phyloP scores from a whole-genome alignment of 2,329 filamentous ascomycete genomes.

The Xylaria sp. region DNA sequence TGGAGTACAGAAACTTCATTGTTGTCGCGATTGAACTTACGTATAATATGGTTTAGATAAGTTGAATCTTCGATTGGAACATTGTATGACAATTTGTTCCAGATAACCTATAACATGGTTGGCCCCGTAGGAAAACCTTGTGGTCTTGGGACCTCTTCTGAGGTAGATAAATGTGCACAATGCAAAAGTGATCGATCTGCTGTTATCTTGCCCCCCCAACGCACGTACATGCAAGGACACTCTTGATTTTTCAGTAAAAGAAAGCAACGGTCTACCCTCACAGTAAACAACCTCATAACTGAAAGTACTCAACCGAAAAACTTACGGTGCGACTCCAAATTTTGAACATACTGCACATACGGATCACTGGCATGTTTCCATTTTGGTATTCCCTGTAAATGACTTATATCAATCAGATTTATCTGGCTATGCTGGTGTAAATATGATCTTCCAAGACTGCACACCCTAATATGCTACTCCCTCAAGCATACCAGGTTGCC shows the following conservation, averaged over 20 bases:
- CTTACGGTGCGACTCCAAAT: not conserved
- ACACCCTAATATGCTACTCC: too few species aligned
- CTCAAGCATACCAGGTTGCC: too few species aligned
- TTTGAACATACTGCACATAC: not conserved
- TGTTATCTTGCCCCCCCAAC: too few species aligned
- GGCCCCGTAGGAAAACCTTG: not conserved
- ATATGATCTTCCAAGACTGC: not conserved
- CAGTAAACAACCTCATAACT: not conserved
- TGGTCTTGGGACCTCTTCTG: not conserved
- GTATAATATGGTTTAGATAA: not conserved
- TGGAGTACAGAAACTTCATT: too few species aligned
- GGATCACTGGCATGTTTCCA: not conserved
- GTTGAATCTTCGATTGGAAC: not conserved
- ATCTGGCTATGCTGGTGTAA: slow-evolving; percentile 9
- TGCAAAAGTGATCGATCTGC: not conserved
- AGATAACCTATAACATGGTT: not conserved
- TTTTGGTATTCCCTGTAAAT: not conserved
- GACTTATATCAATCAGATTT: slow-evolving; percentile 5
- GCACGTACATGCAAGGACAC: not conserved
- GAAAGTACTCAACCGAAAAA: not conserved
- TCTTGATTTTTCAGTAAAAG: not conserved
- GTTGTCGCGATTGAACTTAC: not conserved
- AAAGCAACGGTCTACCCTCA: not conserved
- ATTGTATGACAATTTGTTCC: not conserved
- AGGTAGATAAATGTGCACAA: not conserved